A percentile compares a stretch with the other conserved stretches of the same genome.
Conservation (phyloP, 2,329 filamentous ascomycete genomes). For the Cercospora sojina region DNA sequence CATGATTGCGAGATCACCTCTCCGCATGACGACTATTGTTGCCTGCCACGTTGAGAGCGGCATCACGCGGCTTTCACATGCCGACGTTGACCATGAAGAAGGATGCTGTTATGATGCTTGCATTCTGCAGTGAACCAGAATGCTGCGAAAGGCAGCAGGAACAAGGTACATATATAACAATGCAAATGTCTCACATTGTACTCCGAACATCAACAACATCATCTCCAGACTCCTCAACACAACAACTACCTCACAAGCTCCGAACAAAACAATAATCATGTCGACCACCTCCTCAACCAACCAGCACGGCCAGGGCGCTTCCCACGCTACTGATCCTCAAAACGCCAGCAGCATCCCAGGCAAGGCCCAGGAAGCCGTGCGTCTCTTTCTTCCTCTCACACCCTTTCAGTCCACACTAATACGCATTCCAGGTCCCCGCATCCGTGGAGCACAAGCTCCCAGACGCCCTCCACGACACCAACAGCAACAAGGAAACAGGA, state of each 20-base stretch:
- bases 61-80: background rate
- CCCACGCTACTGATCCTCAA: conserved; percentile 43
- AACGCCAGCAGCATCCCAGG: conserved; percentile 8
- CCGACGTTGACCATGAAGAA: background rate
- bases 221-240: background rate
- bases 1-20: conserved; percentile 1
- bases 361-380: conserved; percentile 10
- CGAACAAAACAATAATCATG: background rate
- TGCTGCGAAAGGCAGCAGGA: background rate
- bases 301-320: conserved; percentile 43
- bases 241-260: background rate
- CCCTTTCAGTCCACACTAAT: background rate
- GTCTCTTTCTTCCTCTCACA: background rate
- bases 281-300: conserved; percentile 17
- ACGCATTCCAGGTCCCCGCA: conserved; percentile 31
- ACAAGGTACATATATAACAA: background rate
- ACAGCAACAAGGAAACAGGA: conserved; percentile 36
- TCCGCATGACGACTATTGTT: background rate
- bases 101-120: conserved; percentile 11
- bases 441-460: conserved; percentile 25
- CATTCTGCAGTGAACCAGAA: background rate
- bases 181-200: background rate
- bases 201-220: background rate
- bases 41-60: background rate
- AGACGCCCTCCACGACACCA: conserved; percentile 21